A percentile compares a stretch with the other conserved stretches of the same genome.
phyloP scores from a whole-genome alignment of 108 stramenopile genomes.

The Seminavis robusta region DNA sequence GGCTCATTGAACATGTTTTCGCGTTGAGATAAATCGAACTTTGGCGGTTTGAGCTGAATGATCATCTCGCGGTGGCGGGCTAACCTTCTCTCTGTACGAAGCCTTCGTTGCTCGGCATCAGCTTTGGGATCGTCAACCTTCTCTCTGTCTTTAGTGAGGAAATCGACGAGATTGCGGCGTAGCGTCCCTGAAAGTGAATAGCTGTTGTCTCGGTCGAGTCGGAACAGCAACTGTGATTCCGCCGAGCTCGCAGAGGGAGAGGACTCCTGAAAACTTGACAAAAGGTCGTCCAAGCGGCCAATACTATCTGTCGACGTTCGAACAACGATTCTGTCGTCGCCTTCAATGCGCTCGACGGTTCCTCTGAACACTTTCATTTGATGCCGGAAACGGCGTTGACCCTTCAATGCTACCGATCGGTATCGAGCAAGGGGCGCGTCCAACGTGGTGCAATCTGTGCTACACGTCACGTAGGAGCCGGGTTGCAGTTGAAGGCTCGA shows the following conservation, averaged over 20 bases:
- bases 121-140: too few relatives aligned
- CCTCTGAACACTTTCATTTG: constrained; percentile 68
- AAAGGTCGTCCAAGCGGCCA: constrained; percentile 35
- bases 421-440: too few relatives aligned
- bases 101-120: background rate
- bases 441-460: constrained; percentile 46
- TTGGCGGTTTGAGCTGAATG: constrained; percentile 28
- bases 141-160: constrained; percentile 31
- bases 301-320: constrained; percentile 40
- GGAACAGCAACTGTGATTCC: constrained; percentile 25
- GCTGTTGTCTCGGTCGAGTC: constrained; percentile 73
- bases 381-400: constrained; percentile 19
- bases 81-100: constrained; percentile 7
- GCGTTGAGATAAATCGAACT: constrained; percentile 13
- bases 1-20: constrained; percentile 20
- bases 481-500: constrained; percentile 31
- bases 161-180: constrained; percentile 72
- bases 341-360: constrained; percentile 26
- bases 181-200: constrained; percentile 57
- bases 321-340: constrained; percentile 35
- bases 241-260: too few relatives aligned
- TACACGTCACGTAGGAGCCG: constrained; percentile 57
- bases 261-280: constrained; percentile 10
- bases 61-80: constrained; percentile 37
- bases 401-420: background rate